Base-by-base conservation (phyloP, 441 rosid genomes). In the Gossypium trilobum region DNA sequence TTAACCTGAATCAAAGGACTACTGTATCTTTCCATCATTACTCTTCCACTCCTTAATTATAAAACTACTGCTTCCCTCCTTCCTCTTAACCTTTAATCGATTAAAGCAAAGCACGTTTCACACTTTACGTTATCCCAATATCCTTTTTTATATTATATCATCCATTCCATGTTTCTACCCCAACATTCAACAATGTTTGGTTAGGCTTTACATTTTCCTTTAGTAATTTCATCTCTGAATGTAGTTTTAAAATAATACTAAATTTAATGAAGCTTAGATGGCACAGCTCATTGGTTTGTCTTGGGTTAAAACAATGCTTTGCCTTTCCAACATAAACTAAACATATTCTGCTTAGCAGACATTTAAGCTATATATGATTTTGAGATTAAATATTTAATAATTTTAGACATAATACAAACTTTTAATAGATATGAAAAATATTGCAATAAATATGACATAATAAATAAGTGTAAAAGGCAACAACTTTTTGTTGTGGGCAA, bases 51-150 rank as follows among this genome's bases (percentile, higher is more conserved):
- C 31, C 31, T 54, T 61, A 29, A 77, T 63, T 48, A 48, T n/a
- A 46, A 31, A 73, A 75, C 66, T 54, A 20, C 36, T 4, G 36
- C 36, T 31, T 31, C 7, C 36, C 20, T 64, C 16, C 73, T 57
- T 46, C 78, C 54, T 67, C 60, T 74, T 54, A 13, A 65, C 42
- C 79, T 81, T 73, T 76, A 79, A 80, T 81, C 81, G 52, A 60
- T 67, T 76, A 66, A 76, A 78, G 66, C 57, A 29, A 68, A 68
- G 81, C 82, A 81, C 77, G 78, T 76, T 71, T 78, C 27, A 29
- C 42, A 54, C 77, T 77, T 72, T 75, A 59, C 10, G 57, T 70
- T 59, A 59, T 65, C 33, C 70, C 59, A 68, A 55, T 68, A 31
- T 31, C 36, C 36, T 31, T 31, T 31, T 31, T 0, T 4, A 31